Evolutionary conservation across 2,329 filamentous ascomycete species (phyloP).

Genomic region (Annulohypoxylon truncatum): DNA sequence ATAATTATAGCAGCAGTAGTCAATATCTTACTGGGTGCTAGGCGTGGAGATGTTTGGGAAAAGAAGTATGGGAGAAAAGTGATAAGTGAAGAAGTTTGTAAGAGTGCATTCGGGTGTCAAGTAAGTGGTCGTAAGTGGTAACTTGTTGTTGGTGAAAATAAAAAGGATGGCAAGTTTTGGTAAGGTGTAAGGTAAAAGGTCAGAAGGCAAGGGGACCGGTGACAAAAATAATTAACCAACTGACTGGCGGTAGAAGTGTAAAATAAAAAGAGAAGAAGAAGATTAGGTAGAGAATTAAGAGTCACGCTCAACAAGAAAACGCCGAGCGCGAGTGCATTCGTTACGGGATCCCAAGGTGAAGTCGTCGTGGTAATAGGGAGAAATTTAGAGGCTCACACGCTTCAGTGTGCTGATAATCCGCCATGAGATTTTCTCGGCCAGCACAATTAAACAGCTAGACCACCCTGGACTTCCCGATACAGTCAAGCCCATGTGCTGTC

Average conservation of each 20-base stretch:
- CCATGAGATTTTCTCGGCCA: conserved; percentile 50
- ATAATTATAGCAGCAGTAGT: conserved; percentile 10
- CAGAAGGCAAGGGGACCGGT: conserved; percentile 13
- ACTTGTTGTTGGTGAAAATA: conserved; percentile 9
- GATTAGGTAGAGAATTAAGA: conserved; percentile 23
- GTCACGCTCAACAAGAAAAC: conserved; percentile 21
- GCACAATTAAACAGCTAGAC: conserved; percentile 44
- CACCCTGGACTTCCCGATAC: conserved; percentile 46
- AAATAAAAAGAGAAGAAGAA: conserved; percentile 19
- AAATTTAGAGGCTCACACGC: conserved; percentile 33
- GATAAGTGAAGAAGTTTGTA: conserved; percentile 1
- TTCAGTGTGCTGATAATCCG: conserved; percentile 32
- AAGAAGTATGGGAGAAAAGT: not conserved
- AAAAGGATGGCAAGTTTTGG: conserved; percentile 8
- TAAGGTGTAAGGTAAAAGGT: not conserved
- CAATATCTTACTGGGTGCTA: not conserved
- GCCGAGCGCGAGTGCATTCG: conserved; percentile 15
- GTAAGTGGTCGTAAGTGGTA: too few relatives aligned
- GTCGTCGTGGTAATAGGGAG: conserved; percentile 37
- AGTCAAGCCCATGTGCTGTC: conserved; percentile 43
- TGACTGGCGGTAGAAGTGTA: not conserved
- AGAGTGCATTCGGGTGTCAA: conserved; percentile 19
- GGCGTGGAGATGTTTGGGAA: not conserved
- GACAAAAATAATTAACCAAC: conserved; percentile 25
- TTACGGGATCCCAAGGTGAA: conserved; percentile 15